Conservation (phyloP, 116 monocot species). For the Phalaenopsis hybrid region DNA sequence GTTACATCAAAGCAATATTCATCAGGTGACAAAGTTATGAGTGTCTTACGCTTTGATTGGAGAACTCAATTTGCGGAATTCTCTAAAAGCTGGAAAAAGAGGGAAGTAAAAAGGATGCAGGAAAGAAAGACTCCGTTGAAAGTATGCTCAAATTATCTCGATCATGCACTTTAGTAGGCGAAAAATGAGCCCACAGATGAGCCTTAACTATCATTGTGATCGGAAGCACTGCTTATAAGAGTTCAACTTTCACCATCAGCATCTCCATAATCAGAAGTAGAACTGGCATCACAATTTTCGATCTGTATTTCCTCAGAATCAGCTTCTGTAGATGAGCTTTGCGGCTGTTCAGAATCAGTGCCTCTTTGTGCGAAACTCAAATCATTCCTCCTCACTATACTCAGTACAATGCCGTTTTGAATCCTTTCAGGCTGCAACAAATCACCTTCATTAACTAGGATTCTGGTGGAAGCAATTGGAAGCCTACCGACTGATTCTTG, state of each 20-base stretch:
- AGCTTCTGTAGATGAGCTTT: conserved; percentile 14
- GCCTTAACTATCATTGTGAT: neutral
- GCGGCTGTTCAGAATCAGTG: conserved; percentile 22
- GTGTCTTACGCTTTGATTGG: neutral
- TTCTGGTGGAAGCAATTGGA: conserved; percentile 18
- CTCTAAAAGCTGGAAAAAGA: neutral
- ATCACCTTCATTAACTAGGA: conserved; percentile 47
- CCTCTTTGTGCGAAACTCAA: conserved; percentile 13
- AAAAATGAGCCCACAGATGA: neutral
- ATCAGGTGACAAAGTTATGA: neutral
- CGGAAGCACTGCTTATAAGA: neutral
- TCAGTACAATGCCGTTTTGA: conserved; percentile 41
- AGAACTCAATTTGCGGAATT: neutral
- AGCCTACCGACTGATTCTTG: conserved; percentile 3
- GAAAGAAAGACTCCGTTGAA: no score
- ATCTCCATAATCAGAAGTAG: conserved; percentile 43
- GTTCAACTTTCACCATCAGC: conserved; percentile 17
- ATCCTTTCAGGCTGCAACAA: conserved; percentile 41
- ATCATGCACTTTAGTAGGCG: no score
- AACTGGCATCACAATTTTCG: conserved; percentile 44
- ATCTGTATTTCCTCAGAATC: conserved; percentile 46
- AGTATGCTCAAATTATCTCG: no score
- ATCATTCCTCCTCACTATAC: conserved; percentile 48
- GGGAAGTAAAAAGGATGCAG: neutral
- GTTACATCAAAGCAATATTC: neutral